phyloP scores from a whole-genome alignment of 257 asterid genomes.

The Gentiana straminea region DNA sequence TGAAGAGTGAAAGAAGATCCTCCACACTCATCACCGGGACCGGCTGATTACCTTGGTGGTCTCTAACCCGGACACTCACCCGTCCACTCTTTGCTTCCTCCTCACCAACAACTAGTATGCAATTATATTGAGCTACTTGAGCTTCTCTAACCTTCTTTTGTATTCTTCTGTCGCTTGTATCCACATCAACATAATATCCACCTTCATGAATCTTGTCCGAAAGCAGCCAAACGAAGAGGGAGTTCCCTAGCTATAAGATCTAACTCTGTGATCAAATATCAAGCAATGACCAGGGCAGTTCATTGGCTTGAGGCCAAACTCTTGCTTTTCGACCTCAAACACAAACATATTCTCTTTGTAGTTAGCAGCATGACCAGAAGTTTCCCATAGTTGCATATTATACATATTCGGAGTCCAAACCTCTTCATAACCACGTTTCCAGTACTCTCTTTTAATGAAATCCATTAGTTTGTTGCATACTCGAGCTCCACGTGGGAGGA shows the following conservation, averaged over 20 bases:
- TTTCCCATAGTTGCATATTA: slow-evolving; percentile 97
- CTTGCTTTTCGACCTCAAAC: slow-evolving; percentile 90
- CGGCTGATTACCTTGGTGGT: slow-evolving; percentile 16
- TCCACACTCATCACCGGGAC: slow-evolving; percentile 35
- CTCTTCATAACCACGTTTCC: slow-evolving; percentile 96
- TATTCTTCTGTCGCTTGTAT: slow-evolving; percentile 76
- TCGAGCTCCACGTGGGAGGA: slow-evolving; percentile 90
- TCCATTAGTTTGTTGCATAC: slow-evolving; percentile 83
- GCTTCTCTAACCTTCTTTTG: slow-evolving; percentile 97
- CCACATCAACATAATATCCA: slow-evolving; percentile 83
- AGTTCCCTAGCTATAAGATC: slow-evolving; percentile 97
- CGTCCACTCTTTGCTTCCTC: slow-evolving; percentile 69
- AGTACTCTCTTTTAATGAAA: slow-evolving; percentile 64
- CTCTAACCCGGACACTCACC: slow-evolving; percentile 80
- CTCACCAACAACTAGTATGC: slow-evolving; percentile 94
- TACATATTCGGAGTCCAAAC: slow-evolving; percentile 91
- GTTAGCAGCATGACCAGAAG: slow-evolving; percentile 98
- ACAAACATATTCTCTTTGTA: slow-evolving; percentile 97
- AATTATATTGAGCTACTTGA: slow-evolving; percentile 87
- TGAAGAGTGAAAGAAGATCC: slow-evolving; percentile 48
- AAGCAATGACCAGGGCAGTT: slow-evolving; percentile 99
- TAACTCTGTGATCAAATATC: slow-evolving; percentile 88
- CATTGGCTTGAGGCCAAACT: slow-evolving; percentile 98
- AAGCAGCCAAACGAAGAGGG: slow-evolving; percentile 93
- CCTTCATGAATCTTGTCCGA: slow-evolving; percentile 70